Evolutionary conservation across 2,329 filamentous ascomycete species (phyloP).

Genomic region (Diatrype stigma): DNA sequence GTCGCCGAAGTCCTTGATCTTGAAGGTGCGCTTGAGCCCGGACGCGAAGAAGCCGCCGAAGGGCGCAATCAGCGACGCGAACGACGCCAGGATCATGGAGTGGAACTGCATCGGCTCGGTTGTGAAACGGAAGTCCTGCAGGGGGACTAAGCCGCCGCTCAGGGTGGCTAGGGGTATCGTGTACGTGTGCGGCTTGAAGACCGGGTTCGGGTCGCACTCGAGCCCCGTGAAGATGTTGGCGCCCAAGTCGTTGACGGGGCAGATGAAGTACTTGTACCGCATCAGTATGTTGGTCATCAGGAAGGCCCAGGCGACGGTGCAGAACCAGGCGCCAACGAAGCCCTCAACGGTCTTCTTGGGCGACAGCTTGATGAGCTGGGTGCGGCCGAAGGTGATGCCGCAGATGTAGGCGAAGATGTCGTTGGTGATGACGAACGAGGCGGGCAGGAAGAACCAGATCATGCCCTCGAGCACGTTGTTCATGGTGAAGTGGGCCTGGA

Average conservation of each 20-base stretch:
- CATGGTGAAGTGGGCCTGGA: constrained; percentile 98
- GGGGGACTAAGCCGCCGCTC: constrained; percentile 38
- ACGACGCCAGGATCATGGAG: constrained; percentile 82
- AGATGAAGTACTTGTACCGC: constrained; percentile 96
- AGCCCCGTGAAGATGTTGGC: constrained; percentile 90
- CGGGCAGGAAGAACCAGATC: constrained; percentile 99
- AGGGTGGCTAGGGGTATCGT: constrained; percentile 42
- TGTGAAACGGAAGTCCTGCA: constrained; percentile 59
- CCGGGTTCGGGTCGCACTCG: constrained; percentile 84
- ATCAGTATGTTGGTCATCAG: constrained; percentile 78
- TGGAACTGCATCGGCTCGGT: constrained; percentile 91
- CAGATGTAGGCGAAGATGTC: constrained; percentile 98
- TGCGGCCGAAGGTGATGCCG: constrained; percentile 93
- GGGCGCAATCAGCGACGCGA: constrained; percentile 92
- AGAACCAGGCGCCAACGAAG: constrained; percentile 93
- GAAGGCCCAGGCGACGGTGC: constrained; percentile 83
- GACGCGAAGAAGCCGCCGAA: constrained; percentile 99
- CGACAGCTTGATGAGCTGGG: constrained; percentile 94
- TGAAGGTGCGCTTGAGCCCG: constrained; percentile 95
- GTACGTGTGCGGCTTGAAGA: constrained; percentile 64
- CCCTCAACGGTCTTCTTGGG: constrained; percentile 99
- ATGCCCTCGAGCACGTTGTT: constrained; percentile 99
- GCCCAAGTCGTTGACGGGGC: constrained; percentile 92
- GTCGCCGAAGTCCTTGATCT: constrained; percentile 99
- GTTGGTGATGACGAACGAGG: constrained; percentile 93